phyloP scores from a whole-genome alignment of 2,329 filamentous ascomycete genomes.

The Magnaporthales sp. region DNA sequence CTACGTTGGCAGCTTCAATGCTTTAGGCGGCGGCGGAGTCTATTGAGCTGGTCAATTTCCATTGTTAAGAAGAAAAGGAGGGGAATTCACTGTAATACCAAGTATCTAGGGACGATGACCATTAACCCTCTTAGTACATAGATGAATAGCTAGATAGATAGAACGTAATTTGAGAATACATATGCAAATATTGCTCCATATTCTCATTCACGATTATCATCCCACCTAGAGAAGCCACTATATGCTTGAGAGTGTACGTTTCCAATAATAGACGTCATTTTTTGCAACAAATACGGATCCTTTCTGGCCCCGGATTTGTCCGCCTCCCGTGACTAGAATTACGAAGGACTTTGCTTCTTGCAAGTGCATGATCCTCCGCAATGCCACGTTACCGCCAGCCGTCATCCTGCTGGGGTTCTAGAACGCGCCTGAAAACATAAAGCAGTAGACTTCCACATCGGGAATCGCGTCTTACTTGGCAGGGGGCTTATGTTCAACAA shows the following conservation, averaged over 20 bases:
- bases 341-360: too few species aligned
- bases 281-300: too few species aligned
- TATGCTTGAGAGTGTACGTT: too few species aligned
- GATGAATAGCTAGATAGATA: not conserved
- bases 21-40: not conserved
- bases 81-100: not conserved
- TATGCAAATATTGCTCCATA: too few species aligned
- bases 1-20: not conserved
- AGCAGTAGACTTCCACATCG: not conserved
- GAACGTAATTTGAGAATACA: not conserved
- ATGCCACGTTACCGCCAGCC: not conserved
- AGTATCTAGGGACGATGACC: not conserved
- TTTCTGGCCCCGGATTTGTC: not conserved
- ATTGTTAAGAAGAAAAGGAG: too few species aligned
- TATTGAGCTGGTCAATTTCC: not conserved
- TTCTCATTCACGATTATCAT: not conserved
- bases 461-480: not conserved
- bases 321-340: not conserved
- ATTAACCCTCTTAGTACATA: not conserved
- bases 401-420: not conserved
- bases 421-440: not conserved
- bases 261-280: too few species aligned
- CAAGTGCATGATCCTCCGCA: not conserved
- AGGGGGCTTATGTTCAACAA: not conserved
- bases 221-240: not conserved